Percentiles rank a stretch among this genome's conserved stretches.
phyloP scores from a whole-genome alignment of 2,329 filamentous ascomycete species.

The Pseudogymnoascus sp. region DNA sequence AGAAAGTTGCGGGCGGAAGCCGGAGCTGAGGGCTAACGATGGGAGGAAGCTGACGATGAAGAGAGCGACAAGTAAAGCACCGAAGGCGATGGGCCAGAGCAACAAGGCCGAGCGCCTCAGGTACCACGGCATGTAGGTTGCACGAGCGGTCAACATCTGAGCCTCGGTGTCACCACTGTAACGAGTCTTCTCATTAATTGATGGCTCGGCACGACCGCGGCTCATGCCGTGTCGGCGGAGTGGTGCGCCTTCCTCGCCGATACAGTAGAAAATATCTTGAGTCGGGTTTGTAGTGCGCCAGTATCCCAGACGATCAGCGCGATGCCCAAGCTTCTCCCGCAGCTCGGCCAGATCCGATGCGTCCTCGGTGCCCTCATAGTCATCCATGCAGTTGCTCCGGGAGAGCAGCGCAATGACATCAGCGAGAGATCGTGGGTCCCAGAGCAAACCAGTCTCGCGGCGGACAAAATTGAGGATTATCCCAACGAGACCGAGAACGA shows the following conservation, averaged over 20 bases:
- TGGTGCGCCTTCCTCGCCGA: conserved; percentile 55
- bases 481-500: conserved; percentile 48
- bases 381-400: conserved; percentile 66
- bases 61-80: conserved; percentile 58
- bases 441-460: conserved; percentile 65
- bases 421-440: conserved; percentile 76
- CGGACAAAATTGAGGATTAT: conserved; percentile 57
- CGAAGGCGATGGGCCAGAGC: conserved; percentile 51
- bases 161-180: neutral
- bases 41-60: conserved; percentile 72
- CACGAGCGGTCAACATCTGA: conserved; percentile 5
- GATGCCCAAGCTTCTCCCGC: conserved; percentile 42
- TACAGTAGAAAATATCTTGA: conserved; percentile 65
- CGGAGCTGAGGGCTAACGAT: conserved; percentile 52
- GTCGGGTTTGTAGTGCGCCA: conserved; percentile 62
- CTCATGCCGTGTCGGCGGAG: conserved; percentile 42
- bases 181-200: conserved; percentile 17
- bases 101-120: conserved; percentile 59
- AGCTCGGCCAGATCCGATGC: conserved; percentile 44
- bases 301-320: conserved; percentile 71
- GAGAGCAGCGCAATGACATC: conserved; percentile 73
- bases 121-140: conserved; percentile 63
- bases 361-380: conserved; percentile 63
- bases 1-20: conserved; percentile 62
- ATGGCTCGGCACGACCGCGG: conserved; percentile 39